phyloP scores from a whole-genome alignment of 2,329 filamentous ascomycete genomes.

The Orbilia javanica region DNA sequence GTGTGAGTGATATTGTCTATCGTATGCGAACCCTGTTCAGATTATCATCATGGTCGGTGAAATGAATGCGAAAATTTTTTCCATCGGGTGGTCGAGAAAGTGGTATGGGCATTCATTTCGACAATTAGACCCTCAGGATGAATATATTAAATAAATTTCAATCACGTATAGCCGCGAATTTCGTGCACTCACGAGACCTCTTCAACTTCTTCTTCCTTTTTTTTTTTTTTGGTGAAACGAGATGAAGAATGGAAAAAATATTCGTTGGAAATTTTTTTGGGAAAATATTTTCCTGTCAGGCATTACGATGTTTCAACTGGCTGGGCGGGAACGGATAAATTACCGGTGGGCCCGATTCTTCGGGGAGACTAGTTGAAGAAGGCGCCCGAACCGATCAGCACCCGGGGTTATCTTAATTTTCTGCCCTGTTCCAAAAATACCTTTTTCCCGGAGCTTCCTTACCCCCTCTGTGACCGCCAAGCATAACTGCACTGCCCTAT shows the following conservation, averaged over 20 bases:
- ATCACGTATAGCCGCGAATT: slow-evolving; percentile 20
- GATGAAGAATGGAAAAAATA: slow-evolving; percentile 40
- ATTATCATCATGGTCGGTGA: slow-evolving; percentile 12
- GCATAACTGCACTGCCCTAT: slow-evolving; percentile 51
- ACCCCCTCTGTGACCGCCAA: slow-evolving; percentile 23
- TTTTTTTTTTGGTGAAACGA: slow-evolving; percentile 24
- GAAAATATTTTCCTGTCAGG: slow-evolving; percentile 41
- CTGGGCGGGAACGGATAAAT: slow-evolving; percentile 58
- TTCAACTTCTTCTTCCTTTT: background rate
- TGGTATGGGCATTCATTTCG: slow-evolving; percentile 29
- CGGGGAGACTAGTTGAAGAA: slow-evolving; percentile 31
- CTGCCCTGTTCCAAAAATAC: slow-evolving; percentile 53
- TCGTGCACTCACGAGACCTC: slow-evolving; percentile 27
- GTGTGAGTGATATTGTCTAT: slow-evolving; percentile 49
- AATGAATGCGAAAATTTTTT: slow-evolving; percentile 49
- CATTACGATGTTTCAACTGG: slow-evolving; percentile 50
- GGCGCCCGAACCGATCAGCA: slow-evolving; percentile 31
- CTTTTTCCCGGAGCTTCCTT: slow-evolving; percentile 34
- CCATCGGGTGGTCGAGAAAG: background rate
- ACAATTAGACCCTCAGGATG: slow-evolving; percentile 6
- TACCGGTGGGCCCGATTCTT: slow-evolving; percentile 50
- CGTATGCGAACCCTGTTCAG: slow-evolving; percentile 24
- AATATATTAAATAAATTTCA: background rate
- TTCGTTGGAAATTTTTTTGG: slow-evolving; percentile 20
- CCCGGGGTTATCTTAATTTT: slow-evolving; percentile 25